Evolutionary conservation across 345 rosid species (phyloP), one percentile per base, ranked within the genome.

Genomic region (Corymbia maculata): DNA sequence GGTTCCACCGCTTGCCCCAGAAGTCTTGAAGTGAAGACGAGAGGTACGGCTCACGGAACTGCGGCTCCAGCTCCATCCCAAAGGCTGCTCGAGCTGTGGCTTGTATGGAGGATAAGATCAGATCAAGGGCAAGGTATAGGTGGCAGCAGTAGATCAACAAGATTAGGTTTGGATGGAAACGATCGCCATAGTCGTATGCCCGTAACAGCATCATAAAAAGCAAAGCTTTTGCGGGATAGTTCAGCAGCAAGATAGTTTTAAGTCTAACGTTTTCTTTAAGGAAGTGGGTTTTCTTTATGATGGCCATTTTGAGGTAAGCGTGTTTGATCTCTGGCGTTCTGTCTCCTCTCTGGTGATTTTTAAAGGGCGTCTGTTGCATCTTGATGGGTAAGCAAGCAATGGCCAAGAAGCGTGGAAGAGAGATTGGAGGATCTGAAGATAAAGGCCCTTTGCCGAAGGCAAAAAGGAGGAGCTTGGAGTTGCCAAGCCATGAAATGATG

Each of bases 1-100:
- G 49, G 88, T 89, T 92, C 91, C 93, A 90, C 49, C 93, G 87
- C 16, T 86, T 87, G 4, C 93, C 91, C 93, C 91, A 92, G 28
- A 90, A 92, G 68, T 92, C 92, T 42, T 92, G 93, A 9, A 92
- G 86, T 6, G 93, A 92, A 52, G 90, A 86, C 45, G 92, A 66
- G 11, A 88, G 86, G 90, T 90, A 90, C 16, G 93, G 92, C 86
- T 88, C 89, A n/a, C 88, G 28, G 90, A 92, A 92, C 61, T 90
- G 93, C 12, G 92, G 93, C 87, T 90, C 92, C 8, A 92, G 89
- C 90, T 90, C 92, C 51, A 90, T 22, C 3, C 89, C 87, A 2
- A 92, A 47, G 4, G n/a, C 8, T 85, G 55, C 79, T 32, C 87
- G 91, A 59, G 90, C 91, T 53, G 88, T 13, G 75, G 22, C 86